Base-by-base conservation (phyloP, 2,329 filamentous ascomycete species). In the Grosmannia clavigera region DNA sequence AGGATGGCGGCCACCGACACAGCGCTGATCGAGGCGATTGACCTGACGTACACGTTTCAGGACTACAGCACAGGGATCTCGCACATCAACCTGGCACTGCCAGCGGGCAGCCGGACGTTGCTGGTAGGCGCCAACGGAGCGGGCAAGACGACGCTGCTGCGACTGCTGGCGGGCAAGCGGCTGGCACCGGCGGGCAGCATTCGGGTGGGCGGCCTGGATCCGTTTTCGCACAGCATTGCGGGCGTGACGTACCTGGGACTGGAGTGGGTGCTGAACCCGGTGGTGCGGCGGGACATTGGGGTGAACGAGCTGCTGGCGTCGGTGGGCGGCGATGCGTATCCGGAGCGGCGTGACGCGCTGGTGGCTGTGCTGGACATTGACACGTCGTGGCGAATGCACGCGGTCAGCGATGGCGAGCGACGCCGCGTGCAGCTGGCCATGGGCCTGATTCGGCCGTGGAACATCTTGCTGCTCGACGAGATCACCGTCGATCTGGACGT, bases 201-300 rank as follows among this genome's bases (percentile, higher is more conserved):
- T 71, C 77, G 76, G 68, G 86, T 99, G 63, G 87, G 83, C 56
- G 90, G 88, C 64, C 83, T 90, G 56, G 94, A 99, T 73, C 94
- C 94, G 10, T 99, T 99, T 82, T 88, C 90, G 72, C 82, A 91
- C 43, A 84, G 86, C 12, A 83, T 96, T 33, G 89, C 96, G 74
- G 94, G 94, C 63, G 92, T 99, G 38, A 97, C 92, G 27, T 99
- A 99, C 73, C 87, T 99, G 9, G 94, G 94, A 0, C 83, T 96
- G 0, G 94, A 99, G 78, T 99, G 94, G 94, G 94, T 97, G 3
- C 82, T 99, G 11, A 97, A 97, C 77, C 90, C 89, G 56, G 95
- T 97, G 68, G 94, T 97, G 55, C 88, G 92, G 58, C 95, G 87
- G 35, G 94, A 99, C 73, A 96, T 99, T 66, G 90, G 90, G 61